Base-by-base conservation (phyloP, 805 yeast species). In the Trichomonascus vanleenenianus region DNA sequence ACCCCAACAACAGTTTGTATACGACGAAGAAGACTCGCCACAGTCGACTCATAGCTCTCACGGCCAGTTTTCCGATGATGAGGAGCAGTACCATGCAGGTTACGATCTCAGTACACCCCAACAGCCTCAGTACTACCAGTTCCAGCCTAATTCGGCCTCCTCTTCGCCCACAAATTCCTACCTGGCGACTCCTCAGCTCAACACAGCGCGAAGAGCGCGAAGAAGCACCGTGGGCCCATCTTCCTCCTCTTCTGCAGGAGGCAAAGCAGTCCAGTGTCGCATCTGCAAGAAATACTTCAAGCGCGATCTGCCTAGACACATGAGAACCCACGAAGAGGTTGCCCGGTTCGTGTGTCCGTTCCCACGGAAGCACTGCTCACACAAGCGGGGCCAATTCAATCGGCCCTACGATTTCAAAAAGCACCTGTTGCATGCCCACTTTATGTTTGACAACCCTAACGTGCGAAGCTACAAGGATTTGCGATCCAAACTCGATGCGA, bases 321-420 rank as follows among this genome's bases (percentile, higher is more conserved):
- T 76, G 66, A 61, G 85, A 49, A 80, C 79, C 1, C 85, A 80
- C 60, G 78, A 77, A 55, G 61, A 66, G 9, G 74, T 71, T 14
- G 70, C 81, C 5, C 62, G 84, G 32, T 80, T 80, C 57, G 68
- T 61, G 31, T 80, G 86, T 57, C 68, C 75, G 14, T 79, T 71
- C 53, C 84, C 84, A 7, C 65, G 72, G 41, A 63, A 63, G n/a
- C 61, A 62, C 39, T 80, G 85, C 56, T 62, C 71, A 2, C 85
- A 79, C 57, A 77, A 73, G 54, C 69, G 79, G 11, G 80, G 83
- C 25, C 75, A 68, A 54, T 80, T 80, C 64, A 80, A 80, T 61
- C 65, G 86, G 41, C 83, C 82, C 4, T 80, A 80, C 58, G 86
- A 80, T 58, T 78, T 67, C 66, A 80, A 80, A 56, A 80, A 80